Evolutionary conservation across 1,284 basidiomycete genomes (phyloP).

Genomic region (Phaffia rhodozyma): DNA sequence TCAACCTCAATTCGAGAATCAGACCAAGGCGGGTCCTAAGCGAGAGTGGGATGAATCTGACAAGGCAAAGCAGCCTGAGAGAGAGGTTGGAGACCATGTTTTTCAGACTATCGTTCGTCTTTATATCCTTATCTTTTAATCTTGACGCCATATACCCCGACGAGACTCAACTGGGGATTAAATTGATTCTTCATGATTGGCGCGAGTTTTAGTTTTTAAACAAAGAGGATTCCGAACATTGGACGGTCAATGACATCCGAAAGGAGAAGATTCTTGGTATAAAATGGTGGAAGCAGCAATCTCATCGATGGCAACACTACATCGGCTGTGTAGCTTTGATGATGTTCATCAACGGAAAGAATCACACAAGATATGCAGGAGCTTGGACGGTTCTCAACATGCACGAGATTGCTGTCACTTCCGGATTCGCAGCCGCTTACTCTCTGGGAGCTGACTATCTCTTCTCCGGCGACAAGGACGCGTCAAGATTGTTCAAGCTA

Average conservation of each 20-base stretch:
- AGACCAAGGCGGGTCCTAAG: conserved; percentile 15
- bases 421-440: conserved; percentile 39
- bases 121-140: too few relatives aligned
- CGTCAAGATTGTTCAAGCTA: too few relatives aligned
- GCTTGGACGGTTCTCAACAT: conserved; percentile 42
- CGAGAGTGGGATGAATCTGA: conserved; percentile 1
- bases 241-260: too few relatives aligned
- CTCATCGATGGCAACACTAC: conserved; percentile 50
- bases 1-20: neutral
- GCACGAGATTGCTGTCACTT: conserved; percentile 50
- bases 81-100: neutral
- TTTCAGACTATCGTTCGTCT: too few relatives aligned
- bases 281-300: conserved; percentile 54
- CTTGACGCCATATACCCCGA: too few relatives aligned
- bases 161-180: too few relatives aligned
- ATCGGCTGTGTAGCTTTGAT: conserved; percentile 48
- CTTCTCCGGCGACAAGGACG: too few relatives aligned
- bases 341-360: conserved; percentile 48
- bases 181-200: too few relatives aligned
- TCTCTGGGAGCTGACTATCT: too few relatives aligned
- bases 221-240: too few relatives aligned
- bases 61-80: conserved; percentile 7
- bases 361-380: conserved; percentile 35
- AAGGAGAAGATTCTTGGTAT: conserved; percentile 42
- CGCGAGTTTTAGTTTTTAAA: too few relatives aligned